A percentile compares a stretch with the other conserved stretches of the same genome.
These are phyloP conservation scores for Clavaria fumosa DNA, from an alignment of 768 basidiomycete species.

Conservation along the genomic window DNA sequence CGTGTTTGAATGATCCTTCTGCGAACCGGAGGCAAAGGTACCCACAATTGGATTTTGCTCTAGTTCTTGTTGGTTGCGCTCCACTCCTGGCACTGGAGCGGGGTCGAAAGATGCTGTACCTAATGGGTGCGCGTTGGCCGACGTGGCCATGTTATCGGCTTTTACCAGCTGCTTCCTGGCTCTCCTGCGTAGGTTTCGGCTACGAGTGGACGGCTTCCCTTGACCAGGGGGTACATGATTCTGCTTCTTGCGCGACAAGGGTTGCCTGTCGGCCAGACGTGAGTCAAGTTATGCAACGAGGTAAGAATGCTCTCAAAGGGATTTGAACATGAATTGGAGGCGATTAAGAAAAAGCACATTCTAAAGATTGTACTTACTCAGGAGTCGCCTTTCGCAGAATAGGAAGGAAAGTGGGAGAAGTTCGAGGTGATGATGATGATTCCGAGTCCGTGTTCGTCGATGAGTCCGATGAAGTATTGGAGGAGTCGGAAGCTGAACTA, in stretches of 20 bases:
- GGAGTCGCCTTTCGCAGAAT: conserved; percentile 1
- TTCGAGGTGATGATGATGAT: conserved; percentile 12
- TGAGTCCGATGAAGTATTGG: conserved; percentile 9
- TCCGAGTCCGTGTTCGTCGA: conserved; percentile 19
- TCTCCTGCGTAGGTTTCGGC: conserved; percentile 42
- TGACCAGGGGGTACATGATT: conserved; percentile 40
- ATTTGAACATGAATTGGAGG: neutral
- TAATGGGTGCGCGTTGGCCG: too few species aligned
- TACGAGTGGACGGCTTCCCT: conserved; percentile 41
- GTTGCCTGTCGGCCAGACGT: too few species aligned
- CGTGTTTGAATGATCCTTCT: neutral
- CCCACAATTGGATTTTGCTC: neutral
- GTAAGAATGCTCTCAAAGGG: neutral
- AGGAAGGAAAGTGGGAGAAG: conserved; percentile 11
- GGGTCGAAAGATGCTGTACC: too few species aligned
- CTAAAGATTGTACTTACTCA: neutral
- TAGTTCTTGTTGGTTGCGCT: neutral
- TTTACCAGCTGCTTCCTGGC: conserved; percentile 22
- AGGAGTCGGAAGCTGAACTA: neutral
- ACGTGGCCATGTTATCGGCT: neutral
- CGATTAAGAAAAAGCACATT: neutral
- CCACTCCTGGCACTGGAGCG: too few species aligned
- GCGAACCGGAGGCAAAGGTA: neutral
- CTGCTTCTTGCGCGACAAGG: too few species aligned
- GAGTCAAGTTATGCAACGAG: too few species aligned